These are phyloP conservation scores for Musa balbisiana DNA, from an alignment of 202 grass and related monocot species.

Conservation along the genomic window DNA sequence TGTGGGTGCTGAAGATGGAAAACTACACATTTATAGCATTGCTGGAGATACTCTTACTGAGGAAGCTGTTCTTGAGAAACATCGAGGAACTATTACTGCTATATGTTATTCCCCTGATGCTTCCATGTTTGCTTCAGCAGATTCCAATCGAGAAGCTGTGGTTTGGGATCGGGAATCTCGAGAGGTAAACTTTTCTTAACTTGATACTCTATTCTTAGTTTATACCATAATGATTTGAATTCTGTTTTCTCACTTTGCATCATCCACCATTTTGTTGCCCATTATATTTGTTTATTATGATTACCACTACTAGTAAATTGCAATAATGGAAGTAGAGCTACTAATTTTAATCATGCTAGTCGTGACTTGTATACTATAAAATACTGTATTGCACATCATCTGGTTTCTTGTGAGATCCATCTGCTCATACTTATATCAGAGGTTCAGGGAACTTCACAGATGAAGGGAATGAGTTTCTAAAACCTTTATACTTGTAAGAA, in stretches of 20 bases:
- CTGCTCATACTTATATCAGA: too few species aligned
- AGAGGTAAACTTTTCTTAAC: constrained; percentile 43
- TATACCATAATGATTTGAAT: too few species aligned
- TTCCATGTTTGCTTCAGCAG: constrained; percentile 89
- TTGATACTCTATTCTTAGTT: neutral
- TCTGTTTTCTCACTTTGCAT: neutral
- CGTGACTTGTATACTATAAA: too few species aligned
- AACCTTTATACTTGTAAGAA: too few species aligned
- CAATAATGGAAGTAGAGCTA: neutral
- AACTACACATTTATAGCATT: constrained; percentile 70
- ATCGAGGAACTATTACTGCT: constrained; percentile 73
- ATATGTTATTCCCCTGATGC: constrained; percentile 80
- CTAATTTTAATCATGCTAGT: neutral
- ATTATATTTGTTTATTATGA: too few species aligned
- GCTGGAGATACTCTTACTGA: constrained; percentile 55
- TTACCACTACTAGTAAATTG: neutral
- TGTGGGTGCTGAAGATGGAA: constrained; percentile 83
- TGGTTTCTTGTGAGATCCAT: too few species aligned
- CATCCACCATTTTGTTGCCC: neutral
- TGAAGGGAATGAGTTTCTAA: too few species aligned
- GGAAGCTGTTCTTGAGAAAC: constrained; percentile 73
- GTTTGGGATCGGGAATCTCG: constrained; percentile 75
- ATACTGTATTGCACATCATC: too few species aligned
- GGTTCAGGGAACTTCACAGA: too few species aligned
- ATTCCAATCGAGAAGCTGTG: constrained; percentile 87